Conservation (phyloP, 495 filamentous ascomycete genomes). For the Tetracladium marchalianum region DNA sequence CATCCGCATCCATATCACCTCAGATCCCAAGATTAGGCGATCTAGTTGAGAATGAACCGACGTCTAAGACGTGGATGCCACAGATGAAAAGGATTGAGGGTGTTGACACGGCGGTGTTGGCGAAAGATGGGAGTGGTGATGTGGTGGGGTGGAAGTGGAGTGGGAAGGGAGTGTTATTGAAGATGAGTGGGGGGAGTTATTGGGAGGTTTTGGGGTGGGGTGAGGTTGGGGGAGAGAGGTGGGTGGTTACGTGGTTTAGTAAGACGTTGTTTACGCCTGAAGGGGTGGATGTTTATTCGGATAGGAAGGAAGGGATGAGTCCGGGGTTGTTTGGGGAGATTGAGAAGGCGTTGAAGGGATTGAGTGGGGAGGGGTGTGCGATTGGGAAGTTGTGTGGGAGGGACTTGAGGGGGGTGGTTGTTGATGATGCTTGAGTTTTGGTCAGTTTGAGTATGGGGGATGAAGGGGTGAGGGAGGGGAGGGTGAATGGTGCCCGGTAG, state of each 20-base stretch:
- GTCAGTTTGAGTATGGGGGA: constrained; percentile 15
- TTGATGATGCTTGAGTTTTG: constrained; percentile 35
- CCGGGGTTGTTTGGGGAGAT: constrained; percentile 41
- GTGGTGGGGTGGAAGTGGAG: constrained; percentile 56
- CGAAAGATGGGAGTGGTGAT: constrained; percentile 1
- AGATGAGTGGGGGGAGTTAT: constrained; percentile 45
- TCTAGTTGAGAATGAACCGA: constrained; percentile 52
- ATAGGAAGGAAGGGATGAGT: constrained; percentile 19
- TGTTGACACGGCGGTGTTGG: constrained; percentile 41
- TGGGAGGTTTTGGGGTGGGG: constrained; percentile 72
- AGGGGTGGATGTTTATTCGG: constrained; percentile 62
- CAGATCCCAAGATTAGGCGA: constrained; percentile 46
- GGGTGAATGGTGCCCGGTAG: background rate
- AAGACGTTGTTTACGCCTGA: constrained; percentile 66
- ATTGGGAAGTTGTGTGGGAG: constrained; percentile 29
- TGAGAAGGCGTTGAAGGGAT: constrained; percentile 29
- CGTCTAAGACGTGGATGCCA: constrained; percentile 5
- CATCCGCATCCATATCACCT: background rate
- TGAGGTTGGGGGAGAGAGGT: constrained; percentile 30
- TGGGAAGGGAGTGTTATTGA: constrained; percentile 52
- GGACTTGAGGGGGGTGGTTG: constrained; percentile 34
- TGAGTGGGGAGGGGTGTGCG: constrained; percentile 27
- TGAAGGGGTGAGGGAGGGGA: background rate
- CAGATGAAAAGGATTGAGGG: constrained; percentile 48
- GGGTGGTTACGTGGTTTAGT: constrained; percentile 68